phyloP scores from a whole-genome alignment of 306 rosid species.

The Medicago lupulina region DNA sequence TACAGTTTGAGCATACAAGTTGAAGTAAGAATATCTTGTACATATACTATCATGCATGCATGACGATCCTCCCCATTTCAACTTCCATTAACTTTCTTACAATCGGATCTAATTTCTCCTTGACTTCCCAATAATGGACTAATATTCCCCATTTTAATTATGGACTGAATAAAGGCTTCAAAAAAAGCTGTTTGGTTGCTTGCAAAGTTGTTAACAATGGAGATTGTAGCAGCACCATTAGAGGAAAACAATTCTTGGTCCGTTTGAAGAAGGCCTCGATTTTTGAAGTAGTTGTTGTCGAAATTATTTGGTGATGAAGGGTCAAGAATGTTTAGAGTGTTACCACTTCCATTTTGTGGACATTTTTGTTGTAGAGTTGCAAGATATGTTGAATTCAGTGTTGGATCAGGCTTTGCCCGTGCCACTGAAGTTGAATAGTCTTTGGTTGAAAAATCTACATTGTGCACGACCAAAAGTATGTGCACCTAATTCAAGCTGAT shows the following conservation, averaged over 20 bases:
- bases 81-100: conserved; percentile 66
- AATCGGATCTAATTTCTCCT: conserved; percentile 70
- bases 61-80: conserved; percentile 11
- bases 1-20: not conserved
- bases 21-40: not conserved
- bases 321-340: conserved; percentile 56
- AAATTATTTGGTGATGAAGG: conserved; percentile 56
- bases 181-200: conserved; percentile 66
- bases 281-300: conserved; percentile 66
- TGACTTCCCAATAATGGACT: conserved; percentile 58
- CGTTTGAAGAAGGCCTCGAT: conserved; percentile 62
- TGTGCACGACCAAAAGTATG: conserved; percentile 83
- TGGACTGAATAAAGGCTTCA: conserved; percentile 67
- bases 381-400: conserved; percentile 55
- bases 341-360: conserved; percentile 63
- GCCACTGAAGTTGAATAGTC: conserved; percentile 64
- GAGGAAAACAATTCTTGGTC: conserved; percentile 71
- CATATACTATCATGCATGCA: not conserved
- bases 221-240: conserved; percentile 45
- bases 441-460: conserved; percentile 54
- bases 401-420: conserved; percentile 65
- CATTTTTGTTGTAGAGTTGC: conserved; percentile 58
- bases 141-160: conserved; percentile 80
- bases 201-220: conserved; percentile 60
- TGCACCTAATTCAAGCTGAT: conserved; percentile 57